Percentiles rank a stretch among this genome's conserved stretches.
phyloP scores from a whole-genome alignment of 2,329 filamentous ascomycete genomes.

The Fusarium chaquense region DNA sequence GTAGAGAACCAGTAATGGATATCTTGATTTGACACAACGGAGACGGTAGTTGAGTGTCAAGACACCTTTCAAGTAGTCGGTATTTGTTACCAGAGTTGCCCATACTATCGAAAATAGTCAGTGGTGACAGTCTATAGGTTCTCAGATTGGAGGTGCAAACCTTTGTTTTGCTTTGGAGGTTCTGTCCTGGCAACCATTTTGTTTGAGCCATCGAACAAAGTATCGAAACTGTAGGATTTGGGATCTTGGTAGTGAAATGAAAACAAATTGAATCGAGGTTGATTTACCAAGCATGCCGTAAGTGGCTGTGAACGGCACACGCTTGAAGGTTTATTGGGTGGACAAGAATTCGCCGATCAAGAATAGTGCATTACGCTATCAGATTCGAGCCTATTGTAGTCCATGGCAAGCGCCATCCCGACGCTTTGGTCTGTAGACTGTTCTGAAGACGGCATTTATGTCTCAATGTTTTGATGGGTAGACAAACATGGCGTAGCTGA shows the following conservation, averaged over 20 bases:
- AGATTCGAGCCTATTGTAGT: background rate
- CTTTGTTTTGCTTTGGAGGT: background rate
- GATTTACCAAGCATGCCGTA: background rate
- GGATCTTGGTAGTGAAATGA: background rate
- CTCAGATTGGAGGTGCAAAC: fast-evolving
- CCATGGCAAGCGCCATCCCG: too few species aligned
- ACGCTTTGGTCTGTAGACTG: background rate
- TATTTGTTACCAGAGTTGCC: constrained; percentile 28
- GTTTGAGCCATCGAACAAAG: fast-evolving
- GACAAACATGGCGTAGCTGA: background rate
- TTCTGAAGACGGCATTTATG: background rate
- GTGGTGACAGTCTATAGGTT: fast-evolving
- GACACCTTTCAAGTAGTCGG: constrained; percentile 23
- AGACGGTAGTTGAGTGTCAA: constrained; percentile 19
- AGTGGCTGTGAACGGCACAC: background rate
- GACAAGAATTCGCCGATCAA: background rate
- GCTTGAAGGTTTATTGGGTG: background rate
- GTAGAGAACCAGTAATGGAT: constrained; percentile 8
- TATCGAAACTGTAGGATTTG: background rate
- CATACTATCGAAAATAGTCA: constrained; percentile 9
- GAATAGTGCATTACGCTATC: background rate
- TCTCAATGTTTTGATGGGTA: background rate
- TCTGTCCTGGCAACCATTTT: background rate
- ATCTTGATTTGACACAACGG: constrained; percentile 8
- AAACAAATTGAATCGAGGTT: background rate